A percentile compares a stretch with the other conserved stretches of the same genome.
phyloP scores from a whole-genome alignment of 2,329 filamentous ascomycete species.

The Colletotrichum falcatum region DNA sequence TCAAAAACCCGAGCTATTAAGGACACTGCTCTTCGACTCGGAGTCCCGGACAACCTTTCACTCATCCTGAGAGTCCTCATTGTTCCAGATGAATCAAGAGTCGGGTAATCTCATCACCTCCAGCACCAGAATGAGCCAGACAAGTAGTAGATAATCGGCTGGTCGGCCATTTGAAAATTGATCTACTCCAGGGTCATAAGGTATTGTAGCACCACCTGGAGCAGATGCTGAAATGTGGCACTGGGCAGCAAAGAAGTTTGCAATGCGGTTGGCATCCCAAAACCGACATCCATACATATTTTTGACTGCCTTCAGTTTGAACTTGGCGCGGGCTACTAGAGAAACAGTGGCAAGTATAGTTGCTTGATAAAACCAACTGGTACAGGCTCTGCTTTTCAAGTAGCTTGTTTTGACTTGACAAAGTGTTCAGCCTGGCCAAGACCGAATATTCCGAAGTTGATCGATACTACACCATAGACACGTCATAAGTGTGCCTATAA shows the following conservation, averaged over 20 bases:
- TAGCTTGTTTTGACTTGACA: neutral
- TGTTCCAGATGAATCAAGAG: neutral
- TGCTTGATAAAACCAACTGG: neutral
- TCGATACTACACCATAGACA: neutral
- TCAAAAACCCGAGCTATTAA: neutral
- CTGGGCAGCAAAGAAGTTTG: neutral
- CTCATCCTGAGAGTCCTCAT: neutral
- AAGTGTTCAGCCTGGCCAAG: neutral
- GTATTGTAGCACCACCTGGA: neutral
- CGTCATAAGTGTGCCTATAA: too few species aligned
- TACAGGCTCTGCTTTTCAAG: neutral
- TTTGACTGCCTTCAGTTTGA: too few species aligned
- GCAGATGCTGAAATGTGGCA: neutral
- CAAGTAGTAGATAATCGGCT: neutral
- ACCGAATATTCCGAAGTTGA: neutral
- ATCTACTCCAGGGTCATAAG: neutral
- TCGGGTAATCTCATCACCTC: accelerated
- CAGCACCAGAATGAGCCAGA: neutral
- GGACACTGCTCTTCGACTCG: neutral
- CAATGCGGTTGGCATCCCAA: too few species aligned
- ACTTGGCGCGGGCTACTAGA: too few species aligned
- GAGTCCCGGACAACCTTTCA: neutral
- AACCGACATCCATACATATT: too few species aligned
- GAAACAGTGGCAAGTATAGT: neutral
- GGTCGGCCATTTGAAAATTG: neutral